Base-by-base conservation (phyloP, 192 early-diverging fungal genomes). In the Geranomyces michiganensis region DNA sequence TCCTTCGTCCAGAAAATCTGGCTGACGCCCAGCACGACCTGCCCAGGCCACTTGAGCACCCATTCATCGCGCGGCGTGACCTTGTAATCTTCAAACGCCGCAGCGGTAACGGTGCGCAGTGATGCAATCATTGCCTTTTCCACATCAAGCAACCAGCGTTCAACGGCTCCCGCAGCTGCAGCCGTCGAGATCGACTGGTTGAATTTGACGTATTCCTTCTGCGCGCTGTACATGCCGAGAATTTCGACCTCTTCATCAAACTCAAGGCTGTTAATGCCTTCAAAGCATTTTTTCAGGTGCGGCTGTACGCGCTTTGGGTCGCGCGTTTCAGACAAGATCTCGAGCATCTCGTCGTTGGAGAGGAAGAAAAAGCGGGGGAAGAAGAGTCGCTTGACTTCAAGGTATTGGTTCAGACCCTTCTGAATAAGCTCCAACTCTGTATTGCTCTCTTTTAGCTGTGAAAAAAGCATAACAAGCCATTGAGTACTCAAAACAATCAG, bases 271-370 rank as follows among this genome's bases (percentile, higher is more conserved):
- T 85, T 84, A 72, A 87, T 74, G 29, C 86, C 86, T 76, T 87
- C 86, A 56, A 87, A 87, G 66, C 86, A 87, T 66, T 87, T 87
- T 59, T 87, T 87, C 7, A 87, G 69, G 59, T 87, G 86, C n/a
- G 86, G 86, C 64, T 87, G 86, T 19, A 87, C 86, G 32, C 86
- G 78, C 53, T 73, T 67, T 1, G 86, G 86, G 73, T 87, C 86
- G 21, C 86, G 64, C 0, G 86, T 87, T 62, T 87, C 86, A 0
- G 86, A 86, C 44, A 87, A 62, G 47, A 87, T 87, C 62, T 87
- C 86, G 15, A 87, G 67, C 84, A 87, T 87, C 78, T 87, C 86
- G 68, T 87, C 86, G 70, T 87, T 87, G 33, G 86, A 87, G 41
- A 87, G 73, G 70, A 87, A 87, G 72, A 87, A 87, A 60, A 87